Evolutionary conservation across 1,139 yeast species (phyloP).

Genomic region (Debaryomyces singareniensis): DNA sequence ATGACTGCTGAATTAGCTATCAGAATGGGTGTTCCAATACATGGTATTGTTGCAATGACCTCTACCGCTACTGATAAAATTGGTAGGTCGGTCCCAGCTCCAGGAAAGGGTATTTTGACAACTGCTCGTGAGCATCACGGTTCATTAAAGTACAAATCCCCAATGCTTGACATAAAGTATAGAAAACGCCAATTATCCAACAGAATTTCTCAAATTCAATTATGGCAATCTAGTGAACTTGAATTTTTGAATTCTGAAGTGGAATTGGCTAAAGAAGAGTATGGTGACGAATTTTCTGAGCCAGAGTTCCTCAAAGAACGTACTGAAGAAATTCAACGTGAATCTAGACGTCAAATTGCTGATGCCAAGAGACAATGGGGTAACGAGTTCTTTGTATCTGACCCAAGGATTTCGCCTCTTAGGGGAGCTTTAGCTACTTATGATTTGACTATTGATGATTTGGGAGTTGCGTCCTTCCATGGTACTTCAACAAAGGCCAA

Average conservation of each 20-base stretch:
- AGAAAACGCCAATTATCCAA: conserved; percentile 85
- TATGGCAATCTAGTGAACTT: conserved; percentile 82
- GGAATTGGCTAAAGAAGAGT: conserved; percentile 62
- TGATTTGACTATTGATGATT: conserved; percentile 88
- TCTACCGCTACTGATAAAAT: conserved; percentile 98
- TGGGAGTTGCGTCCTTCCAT: conserved; percentile 98
- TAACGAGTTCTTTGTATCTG: conserved; percentile 85
- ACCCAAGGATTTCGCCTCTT: conserved; percentile 92
- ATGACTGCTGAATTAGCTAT: conserved; percentile 94
- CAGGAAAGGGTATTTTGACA: conserved; percentile 98
- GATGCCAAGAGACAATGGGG: conserved; percentile 95
- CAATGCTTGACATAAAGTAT: conserved; percentile 84
- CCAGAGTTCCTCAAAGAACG: conserved; percentile 68
- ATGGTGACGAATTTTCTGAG: conserved; percentile 47
- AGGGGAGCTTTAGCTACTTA: conserved; percentile 95
- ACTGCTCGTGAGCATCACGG: conserved; percentile 94
- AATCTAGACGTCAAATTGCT: conserved; percentile 76
- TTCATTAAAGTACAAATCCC: conserved; percentile 71
- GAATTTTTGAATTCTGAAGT: conserved; percentile 44
- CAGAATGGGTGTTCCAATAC: conserved; percentile 98
- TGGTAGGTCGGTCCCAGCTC: conserved; percentile 99
- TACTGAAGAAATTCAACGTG: conserved; percentile 80
- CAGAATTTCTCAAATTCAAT: conserved; percentile 72
- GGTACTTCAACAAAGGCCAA: conserved; percentile 98
- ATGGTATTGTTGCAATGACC: conserved; percentile 89